Conservation (phyloP, 2,329 filamentous ascomycete genomes). For the Sphaerostilbella broomeana region DNA sequence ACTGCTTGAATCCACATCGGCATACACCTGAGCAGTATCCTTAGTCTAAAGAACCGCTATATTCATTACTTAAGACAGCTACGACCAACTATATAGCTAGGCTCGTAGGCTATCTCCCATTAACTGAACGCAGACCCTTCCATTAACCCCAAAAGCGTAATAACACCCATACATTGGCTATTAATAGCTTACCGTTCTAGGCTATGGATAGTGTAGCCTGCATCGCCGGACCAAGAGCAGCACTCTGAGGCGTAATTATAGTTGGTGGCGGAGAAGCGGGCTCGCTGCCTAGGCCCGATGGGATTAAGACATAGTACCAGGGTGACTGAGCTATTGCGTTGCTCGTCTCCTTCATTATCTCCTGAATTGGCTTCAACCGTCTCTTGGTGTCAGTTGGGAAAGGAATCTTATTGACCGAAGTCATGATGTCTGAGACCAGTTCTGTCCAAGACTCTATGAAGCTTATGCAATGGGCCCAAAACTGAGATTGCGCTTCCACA, state of each 20-base stretch:
- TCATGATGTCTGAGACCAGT: conserved; percentile 55
- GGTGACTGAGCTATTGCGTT: conserved; percentile 59
- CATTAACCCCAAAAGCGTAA: no score
- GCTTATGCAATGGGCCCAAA: conserved; percentile 66
- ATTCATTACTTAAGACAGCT: no score
- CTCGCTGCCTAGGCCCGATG: conserved; percentile 3
- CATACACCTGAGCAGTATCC: no score
- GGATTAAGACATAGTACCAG: conserved; percentile 42
- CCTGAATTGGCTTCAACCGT: conserved; percentile 73
- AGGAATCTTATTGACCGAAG: conserved; percentile 43
- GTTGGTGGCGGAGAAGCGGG: conserved; percentile 21
- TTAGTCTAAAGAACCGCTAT: no score
- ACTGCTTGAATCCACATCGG: no score
- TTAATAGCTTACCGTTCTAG: no score
- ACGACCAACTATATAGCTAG: no score
- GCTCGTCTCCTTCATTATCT: conserved; percentile 72
- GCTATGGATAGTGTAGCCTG: conserved; percentile 80
- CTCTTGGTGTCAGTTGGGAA: conserved; percentile 62
- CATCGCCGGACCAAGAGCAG: conserved; percentile 80
- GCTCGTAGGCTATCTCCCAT: no score
- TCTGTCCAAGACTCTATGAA: conserved; percentile 66
- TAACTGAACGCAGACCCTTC: no score
- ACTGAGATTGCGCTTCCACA: conserved; percentile 55
- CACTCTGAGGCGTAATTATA: conserved; percentile 83
- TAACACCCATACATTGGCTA: no score